These are phyloP conservation scores for Neckera pumila DNA, from an alignment of 225 moss, liverwort and hornwort genomes.

Conservation along the genomic window DNA sequence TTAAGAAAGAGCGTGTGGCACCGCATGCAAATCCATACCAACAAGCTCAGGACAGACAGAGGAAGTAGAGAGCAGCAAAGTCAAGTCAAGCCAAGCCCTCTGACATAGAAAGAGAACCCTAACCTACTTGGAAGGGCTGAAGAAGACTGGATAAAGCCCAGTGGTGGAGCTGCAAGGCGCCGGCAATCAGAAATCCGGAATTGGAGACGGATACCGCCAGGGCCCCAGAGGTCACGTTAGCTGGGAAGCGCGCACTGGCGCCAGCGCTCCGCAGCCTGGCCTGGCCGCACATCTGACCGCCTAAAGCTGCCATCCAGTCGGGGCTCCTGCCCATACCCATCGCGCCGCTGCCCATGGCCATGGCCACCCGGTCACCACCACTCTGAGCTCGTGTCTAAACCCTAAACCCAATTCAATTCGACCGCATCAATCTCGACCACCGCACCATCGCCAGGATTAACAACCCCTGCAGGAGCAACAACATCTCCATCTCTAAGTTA, in stretches of 20 bases:
- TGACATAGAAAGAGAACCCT: neutral
- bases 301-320: conserved; percentile 24
- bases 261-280: neutral
- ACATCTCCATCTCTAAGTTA: neutral
- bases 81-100: neutral
- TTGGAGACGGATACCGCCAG: conserved; percentile 12
- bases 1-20: neutral
- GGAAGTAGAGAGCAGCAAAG: neutral
- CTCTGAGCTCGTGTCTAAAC: neutral
- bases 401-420: neutral
- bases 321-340: neutral
- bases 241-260: conserved; percentile 7
- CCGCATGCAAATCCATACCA: neutral
- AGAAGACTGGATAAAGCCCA: conserved; percentile 29
- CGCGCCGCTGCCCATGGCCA: neutral
- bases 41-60: neutral
- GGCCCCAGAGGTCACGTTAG: neutral
- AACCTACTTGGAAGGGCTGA: conserved; percentile 25
- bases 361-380: neutral
- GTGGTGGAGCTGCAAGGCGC: conserved; percentile 32
- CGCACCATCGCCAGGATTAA: neutral
- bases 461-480: neutral
- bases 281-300: neutral
- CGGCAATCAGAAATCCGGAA: conserved; percentile 15
- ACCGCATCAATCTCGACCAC: neutral